Base-by-base conservation (phyloP, 2,329 filamentous ascomycete genomes). In the Microcera coccophila region DNA sequence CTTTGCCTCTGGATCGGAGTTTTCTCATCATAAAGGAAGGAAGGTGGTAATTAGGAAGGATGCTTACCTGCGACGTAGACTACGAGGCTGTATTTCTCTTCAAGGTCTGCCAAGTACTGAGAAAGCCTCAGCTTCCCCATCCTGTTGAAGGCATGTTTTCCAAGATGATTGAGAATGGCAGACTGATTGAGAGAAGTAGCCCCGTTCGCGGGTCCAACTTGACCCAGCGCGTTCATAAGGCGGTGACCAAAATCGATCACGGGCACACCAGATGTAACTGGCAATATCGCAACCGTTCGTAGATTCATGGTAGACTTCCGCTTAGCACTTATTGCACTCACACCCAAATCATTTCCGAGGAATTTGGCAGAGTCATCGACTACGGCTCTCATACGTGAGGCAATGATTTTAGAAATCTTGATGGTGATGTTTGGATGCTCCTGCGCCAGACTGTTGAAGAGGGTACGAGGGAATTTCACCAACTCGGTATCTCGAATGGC, bases 401-500 rank as follows among this genome's bases (percentile, higher is more conserved):
- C 93, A 57, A 98, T 96, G 54, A 98, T 93, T 65, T 97, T 98
- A 2, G 93, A 97, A 20, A 98, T 95, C 66, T 97, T 96, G 64
- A 98, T 97, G 0, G 93, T 97, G 59, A 98, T 98, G 33, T 90
- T 94, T 4, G 93, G 93, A 60, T 98, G 93, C 60, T 98, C 93
- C 61, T 95, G 85, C 1, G 93, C 93, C 40, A 98, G 78, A 60
- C 93, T 98, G 72, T 98, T 98, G 74, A 98, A 98, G 1, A 98
- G 71, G 0, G 89, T 95, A 45, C 91, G 87, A 1, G 93, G 93
- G 47, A 98, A 95, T 58, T 95, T 97, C 45, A 94, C 91, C 20
- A 98, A 71, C 62, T 98, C 93, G 0, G 93, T 97, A 52, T 97
- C 93, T 44, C 93, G 86, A 55, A 98, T 98, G 4, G 93, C 93